Percentiles rank a stretch among this genome's conserved stretches.
Conservation (phyloP, 148 eudicot species). For the Mesembryanthemum crystallinum region DNA sequence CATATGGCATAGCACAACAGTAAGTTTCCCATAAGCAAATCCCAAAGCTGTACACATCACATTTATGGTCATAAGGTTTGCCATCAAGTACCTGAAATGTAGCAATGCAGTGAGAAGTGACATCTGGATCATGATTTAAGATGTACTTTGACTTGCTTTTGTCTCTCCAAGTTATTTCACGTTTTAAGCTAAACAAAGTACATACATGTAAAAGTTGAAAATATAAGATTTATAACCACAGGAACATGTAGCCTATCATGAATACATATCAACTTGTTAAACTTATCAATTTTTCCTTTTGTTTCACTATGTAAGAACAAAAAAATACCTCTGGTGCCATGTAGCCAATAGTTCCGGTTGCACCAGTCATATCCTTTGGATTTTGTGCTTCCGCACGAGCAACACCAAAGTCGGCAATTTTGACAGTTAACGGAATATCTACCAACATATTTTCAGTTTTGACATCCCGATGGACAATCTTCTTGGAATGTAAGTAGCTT, state of each 20-base stretch:
- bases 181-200: not conserved
- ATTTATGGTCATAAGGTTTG: slow-evolving; percentile 75
- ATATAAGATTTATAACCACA: not conserved
- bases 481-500: slow-evolving; percentile 70
- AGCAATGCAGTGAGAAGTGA: not conserved
- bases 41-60: slow-evolving; percentile 89
- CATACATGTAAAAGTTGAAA: not conserved
- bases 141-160: not conserved
- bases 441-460: slow-evolving; percentile 90
- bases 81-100: slow-evolving; percentile 74
- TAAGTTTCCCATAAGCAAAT: slow-evolving; percentile 90
- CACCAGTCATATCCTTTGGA: slow-evolving; percentile 88
- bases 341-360: slow-evolving; percentile 87
- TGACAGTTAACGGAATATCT: slow-evolving; percentile 48
- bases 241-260: not conserved
- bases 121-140: not conserved
- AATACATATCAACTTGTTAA: not conserved
- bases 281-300: not conserved
- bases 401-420: slow-evolving; percentile 95
- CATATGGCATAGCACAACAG: slow-evolving; percentile 86
- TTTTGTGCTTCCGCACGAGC: slow-evolving; percentile 90
- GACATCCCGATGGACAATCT: slow-evolving; percentile 93
- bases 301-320: not conserved
- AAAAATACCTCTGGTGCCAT: slow-evolving; percentile 87
- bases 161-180: not conserved